These are phyloP conservation scores for Dryas drummondii DNA, from an alignment of 306 rosid species.

Conservation along the genomic window DNA sequence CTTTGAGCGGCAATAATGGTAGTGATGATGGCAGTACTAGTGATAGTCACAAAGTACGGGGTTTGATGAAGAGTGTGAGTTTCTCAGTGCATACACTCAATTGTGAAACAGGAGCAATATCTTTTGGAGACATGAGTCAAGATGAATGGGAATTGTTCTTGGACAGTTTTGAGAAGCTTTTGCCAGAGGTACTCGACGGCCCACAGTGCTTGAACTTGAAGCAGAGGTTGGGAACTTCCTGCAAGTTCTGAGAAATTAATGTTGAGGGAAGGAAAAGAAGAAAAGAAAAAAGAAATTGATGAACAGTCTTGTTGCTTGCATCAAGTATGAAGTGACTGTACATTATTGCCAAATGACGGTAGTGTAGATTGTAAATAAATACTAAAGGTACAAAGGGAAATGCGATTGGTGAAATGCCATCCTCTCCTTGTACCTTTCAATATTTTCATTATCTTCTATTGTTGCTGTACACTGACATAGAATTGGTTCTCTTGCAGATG, in stretches of 20 bases:
- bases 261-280: background rate
- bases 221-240: constrained; percentile 50
- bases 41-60: constrained; percentile 9
- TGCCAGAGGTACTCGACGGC: constrained; percentile 40
- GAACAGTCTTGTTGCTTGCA: constrained; percentile 17
- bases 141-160: constrained; percentile 67
- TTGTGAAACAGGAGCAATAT: constrained; percentile 41
- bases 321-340: constrained; percentile 31
- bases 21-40: background rate
- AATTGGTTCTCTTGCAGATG: background rate
- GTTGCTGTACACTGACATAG: background rate
- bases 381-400: constrained; percentile 36
- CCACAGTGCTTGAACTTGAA: constrained; percentile 42
- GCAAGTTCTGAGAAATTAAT: constrained; percentile 41
- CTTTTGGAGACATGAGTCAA: constrained; percentile 63
- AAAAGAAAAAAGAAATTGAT: constrained; percentile 27
- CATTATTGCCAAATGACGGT: constrained; percentile 26
- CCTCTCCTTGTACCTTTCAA: constrained; percentile 39
- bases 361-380: constrained; percentile 54
- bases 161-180: constrained; percentile 53
- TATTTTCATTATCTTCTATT: background rate
- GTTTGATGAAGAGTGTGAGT: constrained; percentile 34
- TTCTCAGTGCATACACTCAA: constrained; percentile 31
- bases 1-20: background rate
- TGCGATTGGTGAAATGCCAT: constrained; percentile 62